Conservation (phyloP, 108 stramenopile species). For the Stephanodiscus minutulus region DNA sequence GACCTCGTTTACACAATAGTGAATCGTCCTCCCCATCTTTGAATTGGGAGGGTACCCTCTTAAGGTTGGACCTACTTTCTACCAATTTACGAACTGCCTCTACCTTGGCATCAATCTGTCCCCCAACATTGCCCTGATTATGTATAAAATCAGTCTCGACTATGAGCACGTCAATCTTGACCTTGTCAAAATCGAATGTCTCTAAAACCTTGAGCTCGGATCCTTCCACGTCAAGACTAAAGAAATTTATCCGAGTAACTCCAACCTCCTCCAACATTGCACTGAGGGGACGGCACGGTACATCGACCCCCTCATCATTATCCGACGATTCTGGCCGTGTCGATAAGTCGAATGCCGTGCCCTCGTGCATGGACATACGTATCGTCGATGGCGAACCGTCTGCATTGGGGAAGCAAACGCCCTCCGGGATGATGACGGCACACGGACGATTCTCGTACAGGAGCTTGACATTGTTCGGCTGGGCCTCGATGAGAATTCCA, state of each 20-base stretch:
- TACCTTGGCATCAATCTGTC: too few relatives aligned
- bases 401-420: neutral
- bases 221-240: neutral
- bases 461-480: slow-evolving; percentile 5
- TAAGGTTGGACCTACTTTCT: too few relatives aligned
- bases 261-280: neutral
- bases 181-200: slow-evolving; percentile 7
- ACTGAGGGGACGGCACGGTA: neutral
- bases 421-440: neutral
- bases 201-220: neutral
- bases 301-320: neutral
- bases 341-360: neutral
- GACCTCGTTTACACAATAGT: too few relatives aligned
- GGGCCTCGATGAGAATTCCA: slow-evolving; percentile 16
- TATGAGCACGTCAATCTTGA: slow-evolving; percentile 1
- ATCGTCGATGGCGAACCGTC: neutral
- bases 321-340: neutral
- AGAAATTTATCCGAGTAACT: slow-evolving; percentile 4
- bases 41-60: too few relatives aligned
- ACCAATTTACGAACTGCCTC: too few relatives aligned
- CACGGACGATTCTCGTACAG: slow-evolving; percentile 17
- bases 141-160: slow-evolving; percentile 12
- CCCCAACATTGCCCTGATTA: neutral
- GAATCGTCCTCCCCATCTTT: too few relatives aligned
- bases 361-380: neutral